Conservation (phyloP, 768 basidiomycete species). For the Mycena galopus region DNA sequence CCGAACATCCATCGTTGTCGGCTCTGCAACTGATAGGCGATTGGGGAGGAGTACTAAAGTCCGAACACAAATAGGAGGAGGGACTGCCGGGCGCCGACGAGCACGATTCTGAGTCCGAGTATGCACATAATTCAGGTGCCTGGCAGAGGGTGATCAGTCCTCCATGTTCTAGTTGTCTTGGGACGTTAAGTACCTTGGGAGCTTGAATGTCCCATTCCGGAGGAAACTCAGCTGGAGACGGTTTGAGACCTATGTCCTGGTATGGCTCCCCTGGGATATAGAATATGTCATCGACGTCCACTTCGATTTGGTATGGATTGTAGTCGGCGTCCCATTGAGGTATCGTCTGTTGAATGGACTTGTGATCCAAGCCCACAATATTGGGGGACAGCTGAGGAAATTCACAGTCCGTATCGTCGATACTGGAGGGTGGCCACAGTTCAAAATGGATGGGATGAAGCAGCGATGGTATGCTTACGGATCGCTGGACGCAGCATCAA, state of each 20-base stretch:
- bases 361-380: not conserved
- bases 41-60: slow-evolving; percentile 15
- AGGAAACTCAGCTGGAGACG: not conserved
- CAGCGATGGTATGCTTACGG: slow-evolving; percentile 1
- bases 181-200: no score
- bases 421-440: not conserved
- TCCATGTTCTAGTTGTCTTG: no score
- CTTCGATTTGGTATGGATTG: not conserved
- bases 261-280: not conserved
- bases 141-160: not conserved
- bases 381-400: not conserved
- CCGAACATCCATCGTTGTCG: not conserved
- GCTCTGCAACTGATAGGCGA: slow-evolving; percentile 16
- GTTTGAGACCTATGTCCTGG: not conserved
- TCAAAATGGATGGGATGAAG: not conserved
- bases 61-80: not conserved
- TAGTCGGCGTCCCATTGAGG: not conserved
- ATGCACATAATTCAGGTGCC: slow-evolving; percentile 3
- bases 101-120: slow-evolving; percentile 19
- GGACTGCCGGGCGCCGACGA: slow-evolving; percentile 17
- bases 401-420: not conserved
- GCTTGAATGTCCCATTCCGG: no score
- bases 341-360: not conserved
- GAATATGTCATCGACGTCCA: not conserved
- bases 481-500: slow-evolving; percentile 30